Evolutionary conservation across 768 basidiomycete genomes (phyloP).

Genomic region (Termitomyces sp.): DNA sequence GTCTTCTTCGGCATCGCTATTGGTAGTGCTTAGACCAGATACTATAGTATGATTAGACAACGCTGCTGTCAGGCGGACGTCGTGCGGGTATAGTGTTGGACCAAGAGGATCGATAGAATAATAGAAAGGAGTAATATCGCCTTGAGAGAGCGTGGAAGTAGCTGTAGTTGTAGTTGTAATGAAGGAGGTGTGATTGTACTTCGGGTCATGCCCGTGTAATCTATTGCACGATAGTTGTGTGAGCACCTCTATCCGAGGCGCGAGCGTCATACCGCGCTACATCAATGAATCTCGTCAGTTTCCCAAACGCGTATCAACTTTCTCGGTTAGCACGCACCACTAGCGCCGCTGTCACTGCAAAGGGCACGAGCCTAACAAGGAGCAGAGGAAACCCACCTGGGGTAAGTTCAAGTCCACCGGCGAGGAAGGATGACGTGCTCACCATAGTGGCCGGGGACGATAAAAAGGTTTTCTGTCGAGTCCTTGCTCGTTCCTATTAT

Average conservation of each 20-base stretch:
- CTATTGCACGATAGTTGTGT: constrained; percentile 74
- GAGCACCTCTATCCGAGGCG: constrained; percentile 77
- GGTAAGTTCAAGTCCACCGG: neutral
- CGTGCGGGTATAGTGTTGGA: constrained; percentile 25
- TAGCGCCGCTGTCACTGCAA: constrained; percentile 63
- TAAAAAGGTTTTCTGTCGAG: constrained; percentile 48
- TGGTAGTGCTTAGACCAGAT: neutral
- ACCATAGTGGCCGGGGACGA: constrained; percentile 53
- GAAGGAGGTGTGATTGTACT: constrained; percentile 38
- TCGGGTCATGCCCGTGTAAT: constrained; percentile 38
- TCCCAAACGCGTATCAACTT: neutral
- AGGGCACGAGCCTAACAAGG: constrained; percentile 70
- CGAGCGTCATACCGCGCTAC: constrained; percentile 85
- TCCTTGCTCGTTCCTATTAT: constrained; percentile 1
- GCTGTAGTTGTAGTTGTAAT: constrained; percentile 7
- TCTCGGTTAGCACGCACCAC: constrained; percentile 47
- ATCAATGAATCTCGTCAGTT: constrained; percentile 12
- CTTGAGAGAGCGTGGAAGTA: constrained; percentile 10
- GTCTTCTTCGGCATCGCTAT: constrained; percentile 27
- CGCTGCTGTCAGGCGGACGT: constrained; percentile 5
- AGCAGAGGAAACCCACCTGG: neutral
- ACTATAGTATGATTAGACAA: constrained; percentile 8
- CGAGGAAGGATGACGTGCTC: constrained; percentile 10
- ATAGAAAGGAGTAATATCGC: constrained; percentile 22
- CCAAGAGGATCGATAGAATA: constrained; percentile 32